phyloP scores from a whole-genome alignment of 352 stramenopile genomes.

The Phytophthora brassicae region DNA sequence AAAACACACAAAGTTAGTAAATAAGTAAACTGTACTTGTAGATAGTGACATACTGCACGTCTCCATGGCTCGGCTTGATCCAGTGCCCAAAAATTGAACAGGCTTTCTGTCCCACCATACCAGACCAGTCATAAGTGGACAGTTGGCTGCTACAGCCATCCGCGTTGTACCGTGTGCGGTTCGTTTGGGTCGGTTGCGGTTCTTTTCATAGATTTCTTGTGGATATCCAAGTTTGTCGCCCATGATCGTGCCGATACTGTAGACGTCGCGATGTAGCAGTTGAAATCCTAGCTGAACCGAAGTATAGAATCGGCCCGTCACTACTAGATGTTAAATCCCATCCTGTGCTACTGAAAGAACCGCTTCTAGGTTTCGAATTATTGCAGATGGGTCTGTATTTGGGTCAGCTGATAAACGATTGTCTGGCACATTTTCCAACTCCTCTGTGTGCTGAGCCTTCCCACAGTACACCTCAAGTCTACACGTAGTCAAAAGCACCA shows the following conservation, averaged over 20 bases:
- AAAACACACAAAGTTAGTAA: not conserved
- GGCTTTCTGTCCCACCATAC: constrained; percentile 7
- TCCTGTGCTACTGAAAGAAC: not conserved
- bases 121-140: constrained; percentile 1
- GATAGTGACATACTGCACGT: not conserved
- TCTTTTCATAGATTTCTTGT: not conserved
- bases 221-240: not conserved
- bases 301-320: constrained; percentile 25
- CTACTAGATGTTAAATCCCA: constrained; percentile 3
- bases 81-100: not conserved
- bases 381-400: constrained; percentile 5
- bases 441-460: not conserved
- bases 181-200: not conserved
- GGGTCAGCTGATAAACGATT: constrained; percentile 1
- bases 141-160: constrained; percentile 4
- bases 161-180: not conserved
- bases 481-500: constrained; percentile 4
- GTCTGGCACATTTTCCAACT: constrained; percentile 2
- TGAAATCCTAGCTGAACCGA: constrained; percentile 20
- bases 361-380: constrained; percentile 12
- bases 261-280: constrained; percentile 13
- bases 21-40: not conserved
- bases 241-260: constrained; percentile 16
- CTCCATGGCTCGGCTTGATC: not conserved
- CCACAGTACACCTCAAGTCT: constrained; percentile 17